Base-by-base conservation (phyloP, 306 rosid species). In the Begonia peltatifolia region DNA sequence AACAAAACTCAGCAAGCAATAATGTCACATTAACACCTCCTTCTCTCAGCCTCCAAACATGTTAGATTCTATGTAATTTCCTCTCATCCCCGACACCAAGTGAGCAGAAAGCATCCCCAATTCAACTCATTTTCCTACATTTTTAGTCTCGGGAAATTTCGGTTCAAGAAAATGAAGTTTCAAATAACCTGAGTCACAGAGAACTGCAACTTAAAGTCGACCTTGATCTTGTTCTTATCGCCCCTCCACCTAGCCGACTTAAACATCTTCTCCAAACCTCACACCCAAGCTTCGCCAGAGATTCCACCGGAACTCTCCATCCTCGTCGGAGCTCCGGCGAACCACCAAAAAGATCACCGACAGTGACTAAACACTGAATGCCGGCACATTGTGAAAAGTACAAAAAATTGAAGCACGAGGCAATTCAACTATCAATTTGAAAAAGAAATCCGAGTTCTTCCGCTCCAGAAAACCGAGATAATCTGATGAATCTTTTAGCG, bases 221-320 rank as follows among this genome's bases (percentile, higher is more conserved):
- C 76, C 51, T 81, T 86, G 76, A 86, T 48, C 68, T 73, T 83
- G 65, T 71, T 84, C 83, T 81, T 90, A 53, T 90, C 96, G 69
- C 75, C 75, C 67, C 84, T 83, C 99, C 99, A 83, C 76, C 83
- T 79, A 53, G 86, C 71, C 59, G 95, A 63, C 77, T 79, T 92
- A 71, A 90, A 86, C 99, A 90, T 90, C 66, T 60, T 68, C 11
- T 22, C 66, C 47, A 52, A 42, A 50, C 59, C 53, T 59, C 15
- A 42, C 11, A 49, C 20, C 66, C 47, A 52, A 42, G 41, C 63
- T 57, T 59, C 15, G 17, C 63, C 65, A 41, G 43, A 62, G 58
- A 2, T 50, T 43, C 12, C 42, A 47, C 18, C 71, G 71, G 63
- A 44, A 44, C 6, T n/a, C 14, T n/a, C 48, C n/a, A 44, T 10